Base-by-base conservation (phyloP, 2,329 filamentous ascomycete genomes). In the Capronia coronata region DNA sequence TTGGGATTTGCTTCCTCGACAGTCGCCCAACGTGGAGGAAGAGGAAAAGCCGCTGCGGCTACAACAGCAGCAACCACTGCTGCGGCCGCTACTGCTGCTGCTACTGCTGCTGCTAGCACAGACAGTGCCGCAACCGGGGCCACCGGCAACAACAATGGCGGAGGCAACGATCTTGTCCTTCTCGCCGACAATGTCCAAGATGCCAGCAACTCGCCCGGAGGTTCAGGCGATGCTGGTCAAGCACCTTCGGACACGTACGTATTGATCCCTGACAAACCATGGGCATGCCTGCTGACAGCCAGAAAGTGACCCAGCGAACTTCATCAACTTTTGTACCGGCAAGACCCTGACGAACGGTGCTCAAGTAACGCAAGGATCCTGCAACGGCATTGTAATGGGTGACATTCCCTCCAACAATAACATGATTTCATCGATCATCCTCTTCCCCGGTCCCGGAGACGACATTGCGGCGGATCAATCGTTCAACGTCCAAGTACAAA, bases 311-410 rank as follows among this genome's bases (percentile, higher is more conserved):
- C 43, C 64, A 16, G 70, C 70, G 62, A 80, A 80, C 66, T 80
- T 80, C 64, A 79, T 80, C 70, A 79, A 79, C 67, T 76, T 79
- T 64, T 81, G 78, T 61, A 61, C 67, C 4, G 75, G 75, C 52
- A 71, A 75, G 62, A 72, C 69, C 2, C 59, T 76, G 48, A 80
- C 77, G 53, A 79, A 80, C 55, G 78, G 77, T 54, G 65, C 67
- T 4, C 77, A 80, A 56, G 63, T 69, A 54, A 64, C 67, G 32
- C 61, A 53, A 1, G 76, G 76, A 8, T 79, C 76, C 38, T 80
- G 78, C 65, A 80, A 79, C 61, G 73, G 74, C 51, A 74, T 79
- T 48, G 74, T 72, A n/a, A 78, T 79, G 75, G 77, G 77, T 54
- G 70, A 75, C 39, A 75, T 80, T 48, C 77, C 77, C 7, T 65